These are phyloP conservation scores for Quercus aquifolioides DNA, from an alignment of 306 rosid genomes.

Conservation along the genomic window DNA sequence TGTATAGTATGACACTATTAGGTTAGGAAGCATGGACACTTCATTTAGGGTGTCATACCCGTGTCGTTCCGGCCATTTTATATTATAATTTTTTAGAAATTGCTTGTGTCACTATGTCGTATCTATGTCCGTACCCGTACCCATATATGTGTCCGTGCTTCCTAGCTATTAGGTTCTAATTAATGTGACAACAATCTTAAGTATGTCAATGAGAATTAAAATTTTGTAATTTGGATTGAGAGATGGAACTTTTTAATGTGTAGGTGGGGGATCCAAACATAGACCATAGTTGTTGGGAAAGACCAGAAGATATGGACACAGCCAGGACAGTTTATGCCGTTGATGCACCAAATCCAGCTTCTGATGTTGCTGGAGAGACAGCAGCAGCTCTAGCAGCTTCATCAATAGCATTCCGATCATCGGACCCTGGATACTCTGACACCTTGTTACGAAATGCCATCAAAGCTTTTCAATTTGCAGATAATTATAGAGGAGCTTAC, in stretches of 20 bases:
- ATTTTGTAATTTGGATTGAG: background rate
- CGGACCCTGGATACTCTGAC: slow-evolving; percentile 63
- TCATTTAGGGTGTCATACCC: too few species aligned
- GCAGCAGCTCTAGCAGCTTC: slow-evolving; percentile 88
- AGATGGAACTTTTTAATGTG: too few species aligned
- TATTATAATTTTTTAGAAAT: too few species aligned
- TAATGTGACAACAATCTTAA: background rate
- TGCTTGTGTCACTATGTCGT: too few species aligned
- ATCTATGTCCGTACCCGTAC: rapidly evolving
- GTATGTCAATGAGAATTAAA: background rate
- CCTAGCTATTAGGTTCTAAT: too few species aligned
- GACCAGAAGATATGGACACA: slow-evolving; percentile 97
- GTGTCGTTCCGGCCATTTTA: too few species aligned
- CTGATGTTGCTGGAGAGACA: slow-evolving; percentile 82
- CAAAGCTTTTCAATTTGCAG: slow-evolving; percentile 70
- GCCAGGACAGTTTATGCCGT: slow-evolving; percentile 67
- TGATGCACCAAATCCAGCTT: slow-evolving; percentile 85
- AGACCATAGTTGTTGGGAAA: slow-evolving; percentile 91
- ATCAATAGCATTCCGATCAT: slow-evolving; percentile 69
- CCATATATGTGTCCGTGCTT: too few species aligned
- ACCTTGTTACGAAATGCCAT: slow-evolving; percentile 69
- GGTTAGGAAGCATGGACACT: too few species aligned
- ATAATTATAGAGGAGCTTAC: slow-evolving; percentile 78
- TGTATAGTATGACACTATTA: background rate
- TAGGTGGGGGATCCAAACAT: slow-evolving; percentile 86